A percentile compares a stretch with the other conserved stretches of the same genome.
Evolutionary conservation across 345 rosid species (phyloP).

Genomic region (Moricandia arvensis): DNA sequence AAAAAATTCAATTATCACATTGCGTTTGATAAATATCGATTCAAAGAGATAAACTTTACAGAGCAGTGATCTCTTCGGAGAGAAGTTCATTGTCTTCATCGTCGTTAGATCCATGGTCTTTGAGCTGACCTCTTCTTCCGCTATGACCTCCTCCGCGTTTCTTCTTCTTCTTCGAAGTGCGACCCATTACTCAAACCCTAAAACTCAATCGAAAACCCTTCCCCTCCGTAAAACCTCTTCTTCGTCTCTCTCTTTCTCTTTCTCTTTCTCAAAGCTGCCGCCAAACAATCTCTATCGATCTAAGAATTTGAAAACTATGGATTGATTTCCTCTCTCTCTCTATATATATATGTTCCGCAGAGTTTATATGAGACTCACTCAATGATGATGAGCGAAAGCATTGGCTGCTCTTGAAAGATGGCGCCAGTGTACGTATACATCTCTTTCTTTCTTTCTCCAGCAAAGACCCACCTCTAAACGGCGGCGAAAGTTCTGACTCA

Average conservation of each 20-base stretch:
- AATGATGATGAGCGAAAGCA: neutral
- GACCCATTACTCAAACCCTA: conserved; percentile 49
- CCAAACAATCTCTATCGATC: too few species aligned
- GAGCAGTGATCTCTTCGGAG: conserved; percentile 88
- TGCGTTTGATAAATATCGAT: neutral
- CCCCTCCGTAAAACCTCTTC: neutral
- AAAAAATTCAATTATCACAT: neutral
- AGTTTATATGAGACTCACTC: neutral
- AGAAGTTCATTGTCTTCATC: conserved; percentile 76
- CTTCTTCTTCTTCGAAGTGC: conserved; percentile 72
- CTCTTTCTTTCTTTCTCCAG: neutral
- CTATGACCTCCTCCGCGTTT: conserved; percentile 52
- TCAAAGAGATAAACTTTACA: conserved; percentile 41
- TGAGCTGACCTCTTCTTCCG: conserved; percentile 64
- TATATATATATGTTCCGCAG: too few species aligned
- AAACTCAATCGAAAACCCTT: neutral
- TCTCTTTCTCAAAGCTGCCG: too few species aligned
- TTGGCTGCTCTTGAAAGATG: conserved; percentile 24
- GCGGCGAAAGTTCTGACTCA: neutral
- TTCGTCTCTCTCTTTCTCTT: neutral
- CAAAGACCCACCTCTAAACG: neutral
- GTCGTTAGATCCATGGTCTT: conserved; percentile 54
- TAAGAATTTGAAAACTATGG: too few species aligned
- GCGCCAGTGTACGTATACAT: conserved; percentile 19
- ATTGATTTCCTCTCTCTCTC: too few species aligned